phyloP scores from a whole-genome alignment of 2,329 filamentous ascomycete species.

The Arachnomyces sp. region DNA sequence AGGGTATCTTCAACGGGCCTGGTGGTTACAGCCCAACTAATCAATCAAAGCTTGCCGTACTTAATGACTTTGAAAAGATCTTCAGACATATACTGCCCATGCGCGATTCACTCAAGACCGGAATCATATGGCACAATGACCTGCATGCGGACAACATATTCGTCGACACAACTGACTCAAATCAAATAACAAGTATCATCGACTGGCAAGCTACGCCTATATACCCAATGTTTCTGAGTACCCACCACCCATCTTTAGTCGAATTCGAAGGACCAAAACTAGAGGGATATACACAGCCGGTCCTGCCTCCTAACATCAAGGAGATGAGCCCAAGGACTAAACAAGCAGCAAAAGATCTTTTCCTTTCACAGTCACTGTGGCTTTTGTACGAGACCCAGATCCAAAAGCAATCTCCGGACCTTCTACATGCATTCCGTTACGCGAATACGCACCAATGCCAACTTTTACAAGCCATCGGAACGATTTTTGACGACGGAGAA shows the following conservation, averaged over 20 bases:
- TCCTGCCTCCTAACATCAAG: slow-evolving; percentile 9
- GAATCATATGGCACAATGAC: slow-evolving; percentile 25
- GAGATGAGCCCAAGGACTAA: slow-evolving; percentile 8
- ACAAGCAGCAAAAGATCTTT: slow-evolving; percentile 9
- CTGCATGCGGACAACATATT: slow-evolving; percentile 27
- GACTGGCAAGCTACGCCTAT: slow-evolving; percentile 26
- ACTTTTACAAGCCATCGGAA: slow-evolving; percentile 7
- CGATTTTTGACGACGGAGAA: slow-evolving; percentile 13
- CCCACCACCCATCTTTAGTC: slow-evolving; percentile 18
- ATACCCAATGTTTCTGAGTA: slow-evolving; percentile 21
- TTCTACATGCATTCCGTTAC: slow-evolving; percentile 10
- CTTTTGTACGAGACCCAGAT: slow-evolving; percentile 12
- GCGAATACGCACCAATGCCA: slow-evolving; percentile 9
- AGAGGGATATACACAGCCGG: slow-evolving; percentile 9
- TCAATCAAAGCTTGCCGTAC: slow-evolving; percentile 17
- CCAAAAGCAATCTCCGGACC: slow-evolving; percentile 9
- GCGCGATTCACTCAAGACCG: slow-evolving; percentile 13
- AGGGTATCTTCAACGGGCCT: slow-evolving; percentile 17
- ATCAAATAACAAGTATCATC: slow-evolving; percentile 24
- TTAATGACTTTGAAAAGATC: slow-evolving; percentile 21
- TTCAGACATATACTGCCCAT: slow-evolving; percentile 18
- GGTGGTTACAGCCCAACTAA: slow-evolving; percentile 18
- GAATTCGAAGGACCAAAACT: slow-evolving; percentile 15
- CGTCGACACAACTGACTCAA: slow-evolving; percentile 21
- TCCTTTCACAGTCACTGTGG: slow-evolving; percentile 13